Evolutionary conservation across 306 rosid genomes (phyloP).

Genomic region (Oxytropis ochrocephala): DNA sequence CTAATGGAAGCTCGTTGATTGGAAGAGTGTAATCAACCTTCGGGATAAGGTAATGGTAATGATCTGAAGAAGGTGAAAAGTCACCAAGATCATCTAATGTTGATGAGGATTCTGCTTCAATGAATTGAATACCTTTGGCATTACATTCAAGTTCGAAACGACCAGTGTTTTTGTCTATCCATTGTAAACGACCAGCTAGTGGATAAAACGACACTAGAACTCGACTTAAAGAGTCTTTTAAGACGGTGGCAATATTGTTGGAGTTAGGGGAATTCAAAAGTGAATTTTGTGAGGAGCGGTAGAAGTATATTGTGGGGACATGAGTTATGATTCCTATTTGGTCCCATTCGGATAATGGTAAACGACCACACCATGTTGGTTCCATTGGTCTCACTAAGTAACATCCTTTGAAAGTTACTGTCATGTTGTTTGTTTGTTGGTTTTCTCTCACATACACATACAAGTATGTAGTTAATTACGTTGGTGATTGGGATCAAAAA

Average conservation of each 20-base stretch:
- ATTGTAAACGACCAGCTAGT: conserved; percentile 47
- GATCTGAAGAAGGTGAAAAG: conserved; percentile 20
- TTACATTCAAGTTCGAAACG: conserved; percentile 59
- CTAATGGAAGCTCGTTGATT: conserved; percentile 39
- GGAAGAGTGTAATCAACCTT: conserved; percentile 35
- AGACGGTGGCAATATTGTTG: conserved; percentile 20
- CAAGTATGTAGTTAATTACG: neutral
- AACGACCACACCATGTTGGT: conserved; percentile 33
- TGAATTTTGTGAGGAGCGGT: conserved; percentile 16
- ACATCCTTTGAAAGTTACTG: conserved; percentile 27
- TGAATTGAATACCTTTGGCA: conserved; percentile 33
- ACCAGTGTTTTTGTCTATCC: conserved; percentile 23
- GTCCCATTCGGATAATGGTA: conserved; percentile 47
- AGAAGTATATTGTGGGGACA: conserved; percentile 44
- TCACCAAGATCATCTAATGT: conserved; percentile 29
- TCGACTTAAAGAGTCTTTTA: conserved; percentile 36
- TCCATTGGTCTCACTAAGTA: conserved; percentile 29
- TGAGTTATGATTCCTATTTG: conserved; percentile 46
- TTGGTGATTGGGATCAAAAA: neutral
- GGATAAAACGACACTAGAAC: conserved; percentile 60
- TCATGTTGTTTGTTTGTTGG: conserved; percentile 17
- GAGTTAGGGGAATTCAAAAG: neutral
- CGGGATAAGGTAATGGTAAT: conserved; percentile 22
- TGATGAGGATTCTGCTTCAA: conserved; percentile 38
- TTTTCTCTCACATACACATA: neutral